phyloP scores from a whole-genome alignment of 345 rosid genomes.

The Camelina sativa region DNA sequence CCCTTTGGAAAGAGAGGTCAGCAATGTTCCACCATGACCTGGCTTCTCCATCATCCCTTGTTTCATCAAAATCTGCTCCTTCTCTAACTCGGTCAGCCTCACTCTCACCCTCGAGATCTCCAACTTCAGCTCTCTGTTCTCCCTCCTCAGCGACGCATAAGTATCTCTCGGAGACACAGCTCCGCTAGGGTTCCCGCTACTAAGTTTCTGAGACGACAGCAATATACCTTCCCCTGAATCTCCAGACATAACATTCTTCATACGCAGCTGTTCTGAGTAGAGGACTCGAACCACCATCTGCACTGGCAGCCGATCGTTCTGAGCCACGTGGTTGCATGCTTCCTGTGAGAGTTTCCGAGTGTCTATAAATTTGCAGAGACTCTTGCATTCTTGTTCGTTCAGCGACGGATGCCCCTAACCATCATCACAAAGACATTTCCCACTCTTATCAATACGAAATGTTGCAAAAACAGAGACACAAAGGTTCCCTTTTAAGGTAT shows the following conservation, averaged over 20 bases:
- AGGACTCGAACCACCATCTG: slow-evolving; percentile 45
- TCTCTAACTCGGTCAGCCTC: slow-evolving; percentile 92
- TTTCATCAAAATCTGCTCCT: slow-evolving; percentile 92
- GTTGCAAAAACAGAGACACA: neutral
- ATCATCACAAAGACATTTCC: neutral
- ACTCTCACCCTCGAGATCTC: slow-evolving; percentile 97
- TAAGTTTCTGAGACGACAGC: slow-evolving; percentile 54
- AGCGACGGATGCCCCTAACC: slow-evolving; percentile 67
- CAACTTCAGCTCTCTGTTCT: slow-evolving; percentile 91
- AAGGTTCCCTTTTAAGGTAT: neutral
- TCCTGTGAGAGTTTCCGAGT: slow-evolving; percentile 51
- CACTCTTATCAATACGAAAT: slow-evolving; percentile 1
- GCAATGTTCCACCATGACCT: slow-evolving; percentile 66
- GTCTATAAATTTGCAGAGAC: slow-evolving; percentile 73
- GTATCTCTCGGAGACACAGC: slow-evolving; percentile 80
- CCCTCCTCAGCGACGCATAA: slow-evolving; percentile 91
- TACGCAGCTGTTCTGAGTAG: slow-evolving; percentile 46
- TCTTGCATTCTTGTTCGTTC: slow-evolving; percentile 67
- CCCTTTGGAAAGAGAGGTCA: slow-evolving; percentile 80
- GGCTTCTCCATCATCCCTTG: slow-evolving; percentile 75
- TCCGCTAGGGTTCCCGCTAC: slow-evolving; percentile 63
- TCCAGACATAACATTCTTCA: slow-evolving; percentile 66
- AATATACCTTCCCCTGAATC: slow-evolving; percentile 66
- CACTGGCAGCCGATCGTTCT: slow-evolving; percentile 43
- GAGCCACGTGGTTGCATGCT: slow-evolving; percentile 47